phyloP scores from a whole-genome alignment of 73 alveolate species.

The Breviolum minutum region DNA sequence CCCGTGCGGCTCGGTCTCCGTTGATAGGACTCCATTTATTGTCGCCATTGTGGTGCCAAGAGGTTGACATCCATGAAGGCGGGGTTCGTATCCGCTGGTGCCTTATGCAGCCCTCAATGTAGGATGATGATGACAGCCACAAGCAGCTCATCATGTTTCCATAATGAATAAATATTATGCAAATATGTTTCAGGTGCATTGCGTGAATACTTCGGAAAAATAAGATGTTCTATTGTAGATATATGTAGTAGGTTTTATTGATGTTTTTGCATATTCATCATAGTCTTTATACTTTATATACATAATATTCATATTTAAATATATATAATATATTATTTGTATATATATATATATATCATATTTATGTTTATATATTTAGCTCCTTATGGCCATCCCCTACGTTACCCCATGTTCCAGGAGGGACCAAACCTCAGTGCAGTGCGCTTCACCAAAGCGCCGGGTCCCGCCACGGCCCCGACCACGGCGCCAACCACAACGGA shows the following conservation, averaged over 20 bases:
- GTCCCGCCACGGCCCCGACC: not conserved
- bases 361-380: too few relatives aligned
- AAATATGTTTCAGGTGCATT: too few relatives aligned
- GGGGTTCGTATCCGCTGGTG: not conserved
- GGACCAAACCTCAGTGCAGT: constrained; percentile 10
- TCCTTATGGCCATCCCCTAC: not conserved
- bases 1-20: too few relatives aligned
- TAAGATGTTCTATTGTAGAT: too few relatives aligned
- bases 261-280: too few relatives aligned
- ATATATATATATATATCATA: too few relatives aligned
- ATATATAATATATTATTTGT: not conserved
- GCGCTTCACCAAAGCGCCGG: not conserved
- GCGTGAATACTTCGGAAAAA: too few relatives aligned
- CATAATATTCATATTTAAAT: not conserved
- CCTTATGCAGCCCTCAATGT: not conserved
- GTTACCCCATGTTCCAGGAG: not conserved
- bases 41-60: constrained; percentile 85
- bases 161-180: too few relatives aligned
- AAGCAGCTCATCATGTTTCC: too few relatives aligned
- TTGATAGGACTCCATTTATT: constrained; percentile 52
- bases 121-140: too few relatives aligned
- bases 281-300: too few relatives aligned
- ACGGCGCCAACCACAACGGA: not conserved
- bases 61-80: not conserved
- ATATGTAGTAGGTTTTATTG: too few relatives aligned